These are phyloP conservation scores for Euphorbia pulcherrima DNA, from an alignment of 345 rosid species.

Conservation along the genomic window DNA sequence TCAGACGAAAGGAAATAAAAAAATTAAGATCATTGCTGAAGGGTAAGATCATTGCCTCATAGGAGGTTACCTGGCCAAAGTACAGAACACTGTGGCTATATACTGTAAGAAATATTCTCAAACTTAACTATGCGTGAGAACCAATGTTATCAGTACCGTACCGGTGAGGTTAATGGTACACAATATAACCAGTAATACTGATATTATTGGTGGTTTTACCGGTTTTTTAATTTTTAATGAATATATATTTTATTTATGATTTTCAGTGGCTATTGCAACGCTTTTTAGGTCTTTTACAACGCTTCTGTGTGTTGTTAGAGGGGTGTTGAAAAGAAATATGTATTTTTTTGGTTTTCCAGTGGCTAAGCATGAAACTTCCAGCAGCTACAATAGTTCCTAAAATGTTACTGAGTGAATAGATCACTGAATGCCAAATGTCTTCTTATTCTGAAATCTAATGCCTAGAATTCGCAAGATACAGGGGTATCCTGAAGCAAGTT, in stretches of 20 bases:
- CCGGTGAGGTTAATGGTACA: no score
- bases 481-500: neutral
- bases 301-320: no score
- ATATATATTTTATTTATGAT: no score
- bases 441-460: neutral
- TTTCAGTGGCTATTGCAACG: no score
- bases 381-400: neutral
- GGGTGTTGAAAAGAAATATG: no score
- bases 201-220: no score
- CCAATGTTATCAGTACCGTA: no score
- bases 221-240: no score
- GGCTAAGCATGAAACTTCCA: conserved; percentile 5
- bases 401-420: neutral
- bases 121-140: conserved; percentile 52
- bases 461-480: neutral
- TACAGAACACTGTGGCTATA: conserved; percentile 92
- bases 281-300: no score
- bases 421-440: neutral
- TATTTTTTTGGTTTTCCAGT: no score
- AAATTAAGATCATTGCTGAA: neutral
- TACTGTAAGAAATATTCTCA: conserved; percentile 58
- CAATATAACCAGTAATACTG: no score
- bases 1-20: neutral
- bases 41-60: no score
- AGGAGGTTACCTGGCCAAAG: conserved; percentile 66